These are phyloP conservation scores for Solanum clarkiae DNA, from an alignment of 257 asterid genomes.

Conservation along the genomic window DNA sequence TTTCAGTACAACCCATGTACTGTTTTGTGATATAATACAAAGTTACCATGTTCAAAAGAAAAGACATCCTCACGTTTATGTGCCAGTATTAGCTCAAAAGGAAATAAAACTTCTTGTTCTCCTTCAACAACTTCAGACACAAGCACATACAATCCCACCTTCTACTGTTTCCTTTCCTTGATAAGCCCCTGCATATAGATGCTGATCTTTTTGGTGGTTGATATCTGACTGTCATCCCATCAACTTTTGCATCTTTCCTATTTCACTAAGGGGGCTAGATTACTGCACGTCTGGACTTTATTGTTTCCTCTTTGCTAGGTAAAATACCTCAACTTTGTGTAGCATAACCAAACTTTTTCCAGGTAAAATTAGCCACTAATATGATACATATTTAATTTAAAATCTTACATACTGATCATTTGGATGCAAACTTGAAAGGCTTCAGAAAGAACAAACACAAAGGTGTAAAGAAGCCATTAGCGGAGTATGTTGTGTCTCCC, in stretches of 20 bases:
- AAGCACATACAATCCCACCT: not conserved
- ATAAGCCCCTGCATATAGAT: not conserved
- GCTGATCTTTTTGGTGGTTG: not conserved
- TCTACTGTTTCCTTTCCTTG: not conserved
- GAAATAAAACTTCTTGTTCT: not conserved
- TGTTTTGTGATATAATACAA: too few relatives aligned
- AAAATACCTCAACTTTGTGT: not conserved
- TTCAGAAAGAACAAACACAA: not conserved
- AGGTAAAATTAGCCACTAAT: not conserved
- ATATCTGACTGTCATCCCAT: not conserved
- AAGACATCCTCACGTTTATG: not conserved
- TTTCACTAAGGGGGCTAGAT: not conserved
- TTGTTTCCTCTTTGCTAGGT: not conserved
- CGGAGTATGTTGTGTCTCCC: not conserved
- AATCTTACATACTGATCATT: not conserved
- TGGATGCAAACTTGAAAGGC: not conserved
- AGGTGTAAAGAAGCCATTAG: not conserved
- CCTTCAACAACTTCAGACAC: not conserved
- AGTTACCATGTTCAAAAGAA: too few relatives aligned
- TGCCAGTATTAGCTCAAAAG: not conserved
- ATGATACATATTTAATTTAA: not conserved
- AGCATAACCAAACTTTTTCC: not conserved
- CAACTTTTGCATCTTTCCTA: not conserved
- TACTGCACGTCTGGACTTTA: not conserved
- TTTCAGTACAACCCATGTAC: too few relatives aligned